These are phyloP conservation scores for Knoxia roxburghii DNA, from an alignment of 257 asterid species.

Conservation along the genomic window DNA sequence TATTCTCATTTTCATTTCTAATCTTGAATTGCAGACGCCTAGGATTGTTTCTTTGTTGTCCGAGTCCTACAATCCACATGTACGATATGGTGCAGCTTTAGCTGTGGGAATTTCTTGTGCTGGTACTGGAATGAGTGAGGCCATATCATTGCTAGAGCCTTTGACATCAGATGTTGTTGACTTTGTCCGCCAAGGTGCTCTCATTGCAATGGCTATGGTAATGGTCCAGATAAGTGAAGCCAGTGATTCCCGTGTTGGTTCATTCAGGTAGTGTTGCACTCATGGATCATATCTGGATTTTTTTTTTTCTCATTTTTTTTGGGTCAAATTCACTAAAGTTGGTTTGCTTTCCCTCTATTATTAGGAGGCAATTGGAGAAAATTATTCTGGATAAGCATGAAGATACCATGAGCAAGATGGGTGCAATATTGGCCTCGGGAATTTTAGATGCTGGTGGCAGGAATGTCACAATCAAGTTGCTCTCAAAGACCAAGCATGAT, in stretches of 20 bases:
- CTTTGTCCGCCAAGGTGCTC: constrained; percentile 99
- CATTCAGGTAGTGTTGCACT: constrained; percentile 57
- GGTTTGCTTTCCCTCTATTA: constrained; percentile 8
- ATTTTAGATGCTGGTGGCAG: constrained; percentile 98
- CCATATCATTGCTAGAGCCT: constrained; percentile 93
- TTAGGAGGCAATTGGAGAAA: constrained; percentile 88
- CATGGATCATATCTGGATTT: neutral
- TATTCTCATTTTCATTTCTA: constrained; percentile 10
- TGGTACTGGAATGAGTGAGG: constrained; percentile 95
- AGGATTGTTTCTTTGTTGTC: constrained; percentile 85
- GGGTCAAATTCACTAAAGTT: neutral
- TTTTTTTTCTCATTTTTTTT: neutral
- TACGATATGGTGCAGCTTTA: constrained; percentile 95
- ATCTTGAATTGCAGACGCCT: constrained; percentile 64
- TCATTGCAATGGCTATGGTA: constrained; percentile 98
- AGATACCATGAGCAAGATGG: constrained; percentile 99
- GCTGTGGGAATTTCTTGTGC: constrained; percentile 99
- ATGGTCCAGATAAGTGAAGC: constrained; percentile 95
- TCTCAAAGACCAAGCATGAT: constrained; percentile 84
- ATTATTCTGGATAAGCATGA: constrained; percentile 89
- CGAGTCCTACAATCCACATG: constrained; percentile 98
- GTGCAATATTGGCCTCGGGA: constrained; percentile 96
- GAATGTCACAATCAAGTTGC: constrained; percentile 77
- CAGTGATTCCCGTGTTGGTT: constrained; percentile 94
- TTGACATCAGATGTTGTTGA: constrained; percentile 92